Percentiles rank a stretch among this genome's conserved stretches.
Conservation (phyloP, 2,329 filamentous ascomycete species). For the Penicillium sp. region DNA sequence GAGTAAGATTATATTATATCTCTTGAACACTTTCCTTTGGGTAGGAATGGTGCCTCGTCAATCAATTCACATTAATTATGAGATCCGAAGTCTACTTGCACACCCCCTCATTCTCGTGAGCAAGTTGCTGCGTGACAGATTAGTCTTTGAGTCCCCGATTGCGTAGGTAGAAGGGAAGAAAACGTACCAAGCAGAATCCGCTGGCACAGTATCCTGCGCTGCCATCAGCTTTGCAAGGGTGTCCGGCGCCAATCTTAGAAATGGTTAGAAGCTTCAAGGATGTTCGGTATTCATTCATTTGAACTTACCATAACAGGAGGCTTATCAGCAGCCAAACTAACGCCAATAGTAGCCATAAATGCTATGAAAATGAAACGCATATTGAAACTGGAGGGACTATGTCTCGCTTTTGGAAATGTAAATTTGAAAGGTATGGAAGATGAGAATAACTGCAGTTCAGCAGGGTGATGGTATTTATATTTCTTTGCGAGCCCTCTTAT, state of each 20-base stretch:
- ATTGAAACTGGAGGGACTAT: background rate
- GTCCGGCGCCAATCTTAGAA: background rate
- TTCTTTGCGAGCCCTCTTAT: background rate
- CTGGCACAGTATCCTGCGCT: slow-evolving; percentile 3
- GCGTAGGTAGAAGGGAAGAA: too few relatives aligned
- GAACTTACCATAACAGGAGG: background rate
- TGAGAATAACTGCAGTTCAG: background rate
- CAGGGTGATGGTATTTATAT: background rate
- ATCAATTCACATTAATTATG: background rate
- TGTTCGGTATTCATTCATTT: too few relatives aligned
- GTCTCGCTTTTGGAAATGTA: background rate
- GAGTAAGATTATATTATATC: too few relatives aligned
- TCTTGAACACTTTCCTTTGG: background rate
- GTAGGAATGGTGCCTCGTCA: too few relatives aligned
- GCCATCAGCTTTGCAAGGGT: slow-evolving; percentile 3
- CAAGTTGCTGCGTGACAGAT: background rate
- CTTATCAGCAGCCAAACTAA: slow-evolving; percentile 2
- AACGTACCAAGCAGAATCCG: background rate
- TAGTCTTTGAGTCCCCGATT: background rate
- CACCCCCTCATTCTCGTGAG: background rate
- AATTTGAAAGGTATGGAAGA: background rate
- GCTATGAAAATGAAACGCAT: slow-evolving; percentile 3
- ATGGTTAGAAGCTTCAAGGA: background rate
- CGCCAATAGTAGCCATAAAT: background rate
- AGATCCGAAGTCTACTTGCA: background rate